A percentile compares a stretch with the other conserved stretches of the same genome.
Evolutionary conservation across 2,329 filamentous ascomycete species (phyloP).

Genomic region (Periconia digitata): DNA sequence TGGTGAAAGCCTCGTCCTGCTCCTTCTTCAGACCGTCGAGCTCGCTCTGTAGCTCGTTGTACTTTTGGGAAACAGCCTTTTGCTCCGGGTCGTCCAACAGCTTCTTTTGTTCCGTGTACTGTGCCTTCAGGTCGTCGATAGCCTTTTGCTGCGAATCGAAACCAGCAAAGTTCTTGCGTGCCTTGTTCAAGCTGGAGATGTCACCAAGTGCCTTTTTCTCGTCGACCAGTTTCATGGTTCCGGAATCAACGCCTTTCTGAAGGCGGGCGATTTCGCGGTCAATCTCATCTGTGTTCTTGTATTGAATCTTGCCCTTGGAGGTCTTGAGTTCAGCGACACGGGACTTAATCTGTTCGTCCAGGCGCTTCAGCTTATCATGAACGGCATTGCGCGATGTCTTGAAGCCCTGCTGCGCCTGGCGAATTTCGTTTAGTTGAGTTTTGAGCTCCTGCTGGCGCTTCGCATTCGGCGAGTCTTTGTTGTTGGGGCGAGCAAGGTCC

Average conservation of each 20-base stretch:
- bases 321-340: slow-evolving; percentile 85
- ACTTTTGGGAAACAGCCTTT: slow-evolving; percentile 84
- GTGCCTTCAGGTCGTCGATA: slow-evolving; percentile 83
- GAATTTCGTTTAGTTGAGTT: slow-evolving; percentile 78
- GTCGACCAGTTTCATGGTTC: slow-evolving; percentile 92
- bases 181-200: slow-evolving; percentile 79
- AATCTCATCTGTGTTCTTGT: slow-evolving; percentile 85
- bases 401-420: slow-evolving; percentile 81
- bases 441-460: slow-evolving; percentile 87
- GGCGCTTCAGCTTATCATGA: slow-evolving; percentile 87
- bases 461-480: slow-evolving; percentile 75
- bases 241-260: slow-evolving; percentile 82
- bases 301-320: slow-evolving; percentile 76
- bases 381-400: slow-evolving; percentile 79
- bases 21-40: slow-evolving; percentile 88
- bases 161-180: slow-evolving; percentile 85
- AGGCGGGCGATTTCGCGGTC: slow-evolving; percentile 79
- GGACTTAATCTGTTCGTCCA: slow-evolving; percentile 85
- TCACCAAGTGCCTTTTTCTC: slow-evolving; percentile 92
- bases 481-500: slow-evolving; percentile 77
- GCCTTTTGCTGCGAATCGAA: slow-evolving; percentile 85
- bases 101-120: slow-evolving; percentile 88
- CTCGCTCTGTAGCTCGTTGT: slow-evolving; percentile 82
- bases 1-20: slow-evolving; percentile 89
- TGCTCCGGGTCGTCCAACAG: slow-evolving; percentile 87